Percentiles rank a stretch among this genome's conserved stretches.
Evolutionary conservation across 768 basidiomycete genomes (phyloP).

Genomic region (Russula lepida): DNA sequence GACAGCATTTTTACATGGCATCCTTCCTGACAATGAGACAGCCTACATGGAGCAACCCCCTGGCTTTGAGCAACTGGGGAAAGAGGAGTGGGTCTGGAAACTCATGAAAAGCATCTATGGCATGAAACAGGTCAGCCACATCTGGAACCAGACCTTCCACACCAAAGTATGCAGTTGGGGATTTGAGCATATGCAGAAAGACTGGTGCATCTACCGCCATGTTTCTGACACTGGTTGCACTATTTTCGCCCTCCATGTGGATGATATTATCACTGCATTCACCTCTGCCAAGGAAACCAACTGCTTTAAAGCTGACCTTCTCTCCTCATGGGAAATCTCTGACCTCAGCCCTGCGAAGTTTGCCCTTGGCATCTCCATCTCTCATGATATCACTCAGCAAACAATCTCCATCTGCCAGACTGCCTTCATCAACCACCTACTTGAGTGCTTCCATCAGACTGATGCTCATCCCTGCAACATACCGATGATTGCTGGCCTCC

Average conservation of each 20-base stretch:
- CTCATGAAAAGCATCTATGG: no score
- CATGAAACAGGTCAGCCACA: no score
- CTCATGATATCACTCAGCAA: rapidly evolving
- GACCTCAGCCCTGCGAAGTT: background rate
- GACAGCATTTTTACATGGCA: no score
- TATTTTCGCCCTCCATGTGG: background rate
- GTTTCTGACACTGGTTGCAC: background rate
- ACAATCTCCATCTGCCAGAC: background rate
- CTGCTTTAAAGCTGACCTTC: background rate
- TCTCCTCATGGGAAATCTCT: background rate
- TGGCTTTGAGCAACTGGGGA: no score
- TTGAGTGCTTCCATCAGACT: background rate
- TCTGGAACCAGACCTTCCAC: no score
- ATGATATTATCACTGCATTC: background rate
- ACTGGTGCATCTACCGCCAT: background rate
- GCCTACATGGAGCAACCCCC: no score
- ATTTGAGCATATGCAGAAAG: no score
- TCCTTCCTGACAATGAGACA: no score
- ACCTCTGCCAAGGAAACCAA: background rate
- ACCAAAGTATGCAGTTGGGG: no score
- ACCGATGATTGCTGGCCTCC: background rate
- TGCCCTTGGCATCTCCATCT: background rate
- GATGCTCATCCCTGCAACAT: background rate
- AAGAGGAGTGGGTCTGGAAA: no score
- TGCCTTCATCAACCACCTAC: background rate